Conservation (phyloP, 306 rosid genomes). For the Citrullus amarus region DNA sequence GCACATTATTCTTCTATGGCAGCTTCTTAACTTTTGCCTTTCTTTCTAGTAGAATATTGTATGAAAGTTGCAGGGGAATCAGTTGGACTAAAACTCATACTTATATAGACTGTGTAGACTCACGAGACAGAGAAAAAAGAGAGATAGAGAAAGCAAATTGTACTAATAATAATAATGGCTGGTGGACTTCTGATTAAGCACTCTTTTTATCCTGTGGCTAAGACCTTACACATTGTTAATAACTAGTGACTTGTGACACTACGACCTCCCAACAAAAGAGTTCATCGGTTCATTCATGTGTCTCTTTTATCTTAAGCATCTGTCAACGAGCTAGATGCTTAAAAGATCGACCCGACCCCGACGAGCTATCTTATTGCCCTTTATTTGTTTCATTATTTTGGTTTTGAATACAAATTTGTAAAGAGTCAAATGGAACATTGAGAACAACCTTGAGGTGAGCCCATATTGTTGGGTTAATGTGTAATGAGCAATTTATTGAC, state of each 20-base stretch:
- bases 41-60: background rate
- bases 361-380: background rate
- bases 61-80: constrained; percentile 2
- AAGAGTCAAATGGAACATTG: constrained; percentile 23
- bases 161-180: constrained; percentile 17
- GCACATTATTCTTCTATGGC: constrained; percentile 23
- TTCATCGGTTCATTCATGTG: background rate
- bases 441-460: constrained; percentile 11
- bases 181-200: constrained; percentile 15
- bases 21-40: background rate
- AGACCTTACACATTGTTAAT: background rate
- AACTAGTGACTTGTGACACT: background rate
- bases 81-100: background rate
- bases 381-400: constrained; percentile 8
- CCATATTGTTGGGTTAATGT: background rate
- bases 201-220: background rate
- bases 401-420: constrained; percentile 15
- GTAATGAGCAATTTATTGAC: background rate
- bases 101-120: constrained; percentile 3
- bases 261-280: background rate
- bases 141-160: background rate
- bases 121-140: background rate
- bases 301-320: background rate
- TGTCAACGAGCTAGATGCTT: background rate
- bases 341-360: background rate